These are phyloP conservation scores for Russula virescens DNA, from an alignment of 768 basidiomycete genomes.

Conservation along the genomic window DNA sequence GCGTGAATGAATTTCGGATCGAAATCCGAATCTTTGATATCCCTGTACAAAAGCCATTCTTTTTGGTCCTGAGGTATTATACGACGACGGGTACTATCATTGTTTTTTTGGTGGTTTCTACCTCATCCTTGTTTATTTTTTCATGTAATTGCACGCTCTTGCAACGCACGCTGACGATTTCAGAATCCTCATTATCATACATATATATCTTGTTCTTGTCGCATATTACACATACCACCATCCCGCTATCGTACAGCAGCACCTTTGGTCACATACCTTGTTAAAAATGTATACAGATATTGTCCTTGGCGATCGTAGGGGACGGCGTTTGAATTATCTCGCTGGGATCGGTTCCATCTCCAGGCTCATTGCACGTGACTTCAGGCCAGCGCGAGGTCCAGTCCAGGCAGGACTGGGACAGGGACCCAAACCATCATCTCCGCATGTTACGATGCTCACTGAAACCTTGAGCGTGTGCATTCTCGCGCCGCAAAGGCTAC, in stretches of 20 bases:
- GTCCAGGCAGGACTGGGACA: too few species aligned
- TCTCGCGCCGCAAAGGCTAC: too few species aligned
- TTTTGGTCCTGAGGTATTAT: not conserved
- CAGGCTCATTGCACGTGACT: too few species aligned
- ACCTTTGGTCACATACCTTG: not conserved
- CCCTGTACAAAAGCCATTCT: not conserved
- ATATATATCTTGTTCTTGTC: not conserved
- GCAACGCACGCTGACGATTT: not conserved
- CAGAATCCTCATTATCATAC: not conserved
- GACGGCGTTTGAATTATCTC: too few species aligned
- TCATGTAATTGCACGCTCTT: not conserved
- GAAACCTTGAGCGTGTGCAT: too few species aligned
- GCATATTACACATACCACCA: too few species aligned
- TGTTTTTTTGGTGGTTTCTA: not conserved
- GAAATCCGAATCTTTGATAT: not conserved
- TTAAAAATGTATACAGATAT: not conserved
- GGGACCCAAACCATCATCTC: too few species aligned
- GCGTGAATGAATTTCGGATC: not conserved
- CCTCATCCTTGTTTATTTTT: not conserved
- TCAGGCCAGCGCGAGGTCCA: too few species aligned
- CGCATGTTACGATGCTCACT: too few species aligned
- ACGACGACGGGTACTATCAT: not conserved
- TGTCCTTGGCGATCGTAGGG: not conserved
- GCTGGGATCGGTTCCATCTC: too few species aligned
- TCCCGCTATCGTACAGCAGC: not conserved